phyloP scores from a whole-genome alignment of 768 basidiomycete genomes.

The Boletus sp. region DNA sequence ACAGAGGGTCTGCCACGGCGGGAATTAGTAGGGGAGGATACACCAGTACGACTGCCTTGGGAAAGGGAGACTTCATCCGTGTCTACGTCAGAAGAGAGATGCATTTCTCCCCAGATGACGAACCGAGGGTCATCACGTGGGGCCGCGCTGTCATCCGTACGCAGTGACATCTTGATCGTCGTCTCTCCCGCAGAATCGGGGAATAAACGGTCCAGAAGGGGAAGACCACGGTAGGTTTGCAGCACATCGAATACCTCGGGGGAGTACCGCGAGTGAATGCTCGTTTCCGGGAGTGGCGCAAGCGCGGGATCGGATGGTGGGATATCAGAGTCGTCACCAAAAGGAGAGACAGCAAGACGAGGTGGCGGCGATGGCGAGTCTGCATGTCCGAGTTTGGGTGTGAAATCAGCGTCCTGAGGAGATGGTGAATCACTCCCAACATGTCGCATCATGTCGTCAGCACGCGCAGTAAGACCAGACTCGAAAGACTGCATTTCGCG shows the following conservation, averaged over 20 bases:
- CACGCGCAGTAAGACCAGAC: constrained; percentile 72
- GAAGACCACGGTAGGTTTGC: constrained; percentile 76
- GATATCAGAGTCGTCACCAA: constrained; percentile 30
- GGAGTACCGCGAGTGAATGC: constrained; percentile 60
- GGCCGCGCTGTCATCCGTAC: constrained; percentile 61
- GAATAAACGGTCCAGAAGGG: constrained; percentile 63
- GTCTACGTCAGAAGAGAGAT: constrained; percentile 28
- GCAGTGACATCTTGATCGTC: constrained; percentile 69
- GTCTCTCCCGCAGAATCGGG: constrained; percentile 55
- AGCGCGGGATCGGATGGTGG: constrained; percentile 26
- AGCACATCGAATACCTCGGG: constrained; percentile 78
- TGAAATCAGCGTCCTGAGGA: neutral
- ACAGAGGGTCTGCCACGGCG: constrained; percentile 30
- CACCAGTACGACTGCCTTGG: constrained; percentile 36
- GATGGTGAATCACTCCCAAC: constrained; percentile 13
- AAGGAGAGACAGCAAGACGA: constrained; percentile 25
- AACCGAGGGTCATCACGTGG: constrained; percentile 88
- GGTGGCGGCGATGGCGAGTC: constrained; percentile 18
- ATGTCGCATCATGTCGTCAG: constrained; percentile 34
- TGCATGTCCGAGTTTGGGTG: neutral
- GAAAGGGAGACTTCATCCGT: constrained; percentile 40
- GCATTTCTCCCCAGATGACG: constrained; percentile 80
- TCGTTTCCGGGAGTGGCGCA: constrained; percentile 44
- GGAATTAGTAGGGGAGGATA: constrained; percentile 39
- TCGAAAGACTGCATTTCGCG: constrained; percentile 89